Evolutionary conservation across 164 flowering plant species (phyloP), one percentile per base, ranked within the genome.

Genomic region (Macadamia tetraphylla): DNA sequence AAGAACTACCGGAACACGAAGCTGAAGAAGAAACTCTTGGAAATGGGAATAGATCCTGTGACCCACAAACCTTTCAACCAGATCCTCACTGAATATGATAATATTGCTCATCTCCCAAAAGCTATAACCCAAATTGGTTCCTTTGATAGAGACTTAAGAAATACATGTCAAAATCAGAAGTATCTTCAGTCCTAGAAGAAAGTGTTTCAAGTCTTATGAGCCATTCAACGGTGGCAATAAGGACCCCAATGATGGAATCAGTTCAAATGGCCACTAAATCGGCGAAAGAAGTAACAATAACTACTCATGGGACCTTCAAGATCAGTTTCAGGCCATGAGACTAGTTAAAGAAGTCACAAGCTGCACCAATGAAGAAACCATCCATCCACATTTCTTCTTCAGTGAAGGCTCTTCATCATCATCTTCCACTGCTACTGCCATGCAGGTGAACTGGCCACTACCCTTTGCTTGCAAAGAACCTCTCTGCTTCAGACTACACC

Each of bases 61-160:
- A 92, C 98, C 6, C 98, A 92, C 67, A 88, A 76, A 70, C 96
- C 98, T 29, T 83, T 90, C 77, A 88, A 94, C 55, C 92, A 92
- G 65, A 79, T 92, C 75, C 76, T 90, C 1, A 82, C 85, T 0
- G 96, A 88, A 29, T 92, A 90, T 62, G 90, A 82, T 52, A 88
- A 66, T 84, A 87, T 92, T 11, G 84, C 86, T 8, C 85, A 86
- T 14, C 71, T 83, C 62, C 78, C 78, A 0, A 83, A 81, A 40
- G 52, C 77, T 14, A 68, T 68, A 32, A 62, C 77, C n/a, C 73
- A 82, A 31, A 74, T 81, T 9, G 86, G 82, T 2, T 78, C 86
- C 15, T 81, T 88, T 61, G 80, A 65, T 49, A 72, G 77, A 65
- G 89, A 89, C 72, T 61, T 85, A 17, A 87, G 74, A 65, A 83